phyloP scores from a whole-genome alignment of 2,329 filamentous ascomycete species.

The Diaporthe australafricana region DNA sequence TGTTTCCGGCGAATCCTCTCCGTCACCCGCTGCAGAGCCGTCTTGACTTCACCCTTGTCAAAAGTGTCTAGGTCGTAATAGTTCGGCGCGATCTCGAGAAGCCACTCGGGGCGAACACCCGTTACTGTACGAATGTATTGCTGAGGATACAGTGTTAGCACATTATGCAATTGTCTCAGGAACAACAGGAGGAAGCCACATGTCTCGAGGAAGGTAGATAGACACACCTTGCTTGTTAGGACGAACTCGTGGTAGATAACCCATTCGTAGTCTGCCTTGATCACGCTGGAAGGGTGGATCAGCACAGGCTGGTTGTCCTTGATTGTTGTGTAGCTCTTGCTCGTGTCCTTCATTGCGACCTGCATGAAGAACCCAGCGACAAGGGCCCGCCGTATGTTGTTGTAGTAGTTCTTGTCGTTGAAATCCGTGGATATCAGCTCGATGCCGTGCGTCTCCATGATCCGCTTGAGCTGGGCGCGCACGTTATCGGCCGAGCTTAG shows the following conservation, averaged over 20 bases:
- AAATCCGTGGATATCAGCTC: constrained; percentile 91
- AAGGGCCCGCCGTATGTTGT: constrained; percentile 92
- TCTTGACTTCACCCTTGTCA: constrained; percentile 87
- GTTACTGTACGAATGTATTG: constrained; percentile 98
- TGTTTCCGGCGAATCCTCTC: constrained; percentile 72
- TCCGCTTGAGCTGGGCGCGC: constrained; percentile 88
- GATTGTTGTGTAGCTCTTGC: constrained; percentile 93
- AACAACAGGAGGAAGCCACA: neutral
- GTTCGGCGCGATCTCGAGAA: constrained; percentile 90
- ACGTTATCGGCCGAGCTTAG: constrained; percentile 95
- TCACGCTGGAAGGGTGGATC: constrained; percentile 91
- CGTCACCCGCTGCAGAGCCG: constrained; percentile 66
- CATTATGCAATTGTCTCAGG: neutral
- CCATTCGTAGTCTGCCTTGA: constrained; percentile 93
- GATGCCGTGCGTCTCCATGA: constrained; percentile 93
- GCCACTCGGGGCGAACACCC: constrained; percentile 91
- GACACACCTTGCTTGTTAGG: constrained; percentile 72
- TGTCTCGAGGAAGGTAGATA: neutral
- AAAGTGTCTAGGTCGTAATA: constrained; percentile 92
- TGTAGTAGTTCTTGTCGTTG: constrained; percentile 97
- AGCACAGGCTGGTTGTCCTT: constrained; percentile 97
- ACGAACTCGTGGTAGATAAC: constrained; percentile 99
- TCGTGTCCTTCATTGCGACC: constrained; percentile 92
- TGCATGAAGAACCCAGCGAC: constrained; percentile 99
- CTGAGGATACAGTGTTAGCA: constrained; percentile 60